phyloP scores from a whole-genome alignment of 2,329 filamentous ascomycete genomes.

The Penicillium sp. region DNA sequence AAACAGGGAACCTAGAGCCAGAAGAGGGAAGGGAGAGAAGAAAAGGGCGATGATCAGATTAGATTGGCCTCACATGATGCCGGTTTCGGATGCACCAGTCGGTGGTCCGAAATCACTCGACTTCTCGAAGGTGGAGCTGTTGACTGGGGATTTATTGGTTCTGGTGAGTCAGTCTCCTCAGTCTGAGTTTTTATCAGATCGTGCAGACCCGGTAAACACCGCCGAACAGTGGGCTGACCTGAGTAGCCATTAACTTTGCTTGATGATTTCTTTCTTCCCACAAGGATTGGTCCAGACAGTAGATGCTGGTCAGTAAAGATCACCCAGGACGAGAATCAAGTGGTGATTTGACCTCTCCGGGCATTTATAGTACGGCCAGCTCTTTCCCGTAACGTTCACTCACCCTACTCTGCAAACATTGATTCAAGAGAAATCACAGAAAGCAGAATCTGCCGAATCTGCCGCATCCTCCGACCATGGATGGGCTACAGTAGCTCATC shows the following conservation, averaged over 20 bases:
- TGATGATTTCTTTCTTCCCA: not conserved
- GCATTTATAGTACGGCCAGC: no score
- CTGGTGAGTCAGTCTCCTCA: not conserved
- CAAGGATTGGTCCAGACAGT: not conserved
- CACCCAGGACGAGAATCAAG: not conserved
- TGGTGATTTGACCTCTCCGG: no score
- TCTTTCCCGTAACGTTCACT: no score
- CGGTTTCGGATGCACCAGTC: slow-evolving; percentile 29
- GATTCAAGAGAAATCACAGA: not conserved
- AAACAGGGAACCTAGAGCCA: slow-evolving; percentile 14
- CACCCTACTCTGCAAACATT: no score
- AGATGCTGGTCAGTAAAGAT: not conserved
- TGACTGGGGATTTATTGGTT: not conserved
- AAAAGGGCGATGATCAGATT: slow-evolving; percentile 35
- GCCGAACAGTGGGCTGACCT: slow-evolving; percentile 28
- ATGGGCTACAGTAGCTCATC: slow-evolving; percentile 6
- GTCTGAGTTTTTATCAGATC: slow-evolving; percentile 27
- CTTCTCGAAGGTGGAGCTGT: no score
- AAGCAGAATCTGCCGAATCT: slow-evolving; percentile 2
- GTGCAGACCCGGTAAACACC: slow-evolving; percentile 16
- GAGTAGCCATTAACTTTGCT: not conserved
- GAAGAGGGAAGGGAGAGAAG: slow-evolving; percentile 19
- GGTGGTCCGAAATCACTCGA: slow-evolving; percentile 9
- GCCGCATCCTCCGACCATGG: slow-evolving; percentile 21
- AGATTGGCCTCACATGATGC: slow-evolving; percentile 34